Percentiles rank a stretch among this genome's conserved stretches.
Evolutionary conservation across 73 alveolate species (phyloP).

Genomic region (Paramecium biaurelia): DNA sequence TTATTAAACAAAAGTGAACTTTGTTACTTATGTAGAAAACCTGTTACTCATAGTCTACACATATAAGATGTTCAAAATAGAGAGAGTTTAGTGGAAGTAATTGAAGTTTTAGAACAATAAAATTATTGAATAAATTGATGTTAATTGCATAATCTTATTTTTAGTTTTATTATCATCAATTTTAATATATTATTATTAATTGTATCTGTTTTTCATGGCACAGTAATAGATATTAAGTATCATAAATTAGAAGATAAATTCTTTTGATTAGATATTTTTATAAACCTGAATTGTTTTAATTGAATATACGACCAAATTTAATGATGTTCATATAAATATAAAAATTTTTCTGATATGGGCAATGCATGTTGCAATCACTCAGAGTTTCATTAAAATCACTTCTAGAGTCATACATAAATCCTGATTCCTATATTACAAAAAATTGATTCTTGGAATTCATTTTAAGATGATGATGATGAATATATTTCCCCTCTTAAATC

Average conservation of each 20-base stretch:
- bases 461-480: neutral
- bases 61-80: neutral
- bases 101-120: neutral
- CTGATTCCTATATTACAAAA: neutral
- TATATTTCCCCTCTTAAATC: neutral
- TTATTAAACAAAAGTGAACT: constrained; percentile 13
- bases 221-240: no score
- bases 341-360: neutral
- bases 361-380: neutral
- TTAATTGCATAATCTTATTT: neutral
- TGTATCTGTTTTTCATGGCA: no score
- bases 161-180: neutral
- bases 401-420: neutral
- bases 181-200: neutral
- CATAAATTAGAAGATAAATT: neutral
- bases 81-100: constrained; percentile 24
- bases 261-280: neutral
- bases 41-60: neutral
- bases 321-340: neutral
- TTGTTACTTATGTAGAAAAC: constrained; percentile 40
- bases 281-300: neutral
- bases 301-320: neutral
- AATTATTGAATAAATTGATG: neutral
- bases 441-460: neutral
- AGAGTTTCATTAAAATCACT: neutral